phyloP scores from a whole-genome alignment of 2,329 filamentous ascomycete genomes.

The Fusarium domesticum region DNA sequence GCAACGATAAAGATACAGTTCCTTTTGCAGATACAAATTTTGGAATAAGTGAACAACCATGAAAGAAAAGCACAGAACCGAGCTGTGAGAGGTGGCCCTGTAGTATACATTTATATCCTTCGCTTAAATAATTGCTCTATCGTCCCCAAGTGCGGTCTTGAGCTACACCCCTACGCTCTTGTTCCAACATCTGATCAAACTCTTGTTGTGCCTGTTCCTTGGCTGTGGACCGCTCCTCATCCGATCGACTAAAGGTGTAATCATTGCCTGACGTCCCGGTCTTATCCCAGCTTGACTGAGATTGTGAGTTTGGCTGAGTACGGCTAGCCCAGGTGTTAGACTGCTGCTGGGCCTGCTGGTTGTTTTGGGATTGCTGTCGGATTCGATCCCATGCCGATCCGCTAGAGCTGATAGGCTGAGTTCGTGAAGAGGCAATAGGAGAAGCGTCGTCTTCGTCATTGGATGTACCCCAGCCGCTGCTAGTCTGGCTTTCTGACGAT shows the following conservation, averaged over 20 bases:
- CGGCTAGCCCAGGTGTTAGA: slow-evolving; percentile 12
- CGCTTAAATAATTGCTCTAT: no score
- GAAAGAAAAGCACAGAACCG: no score
- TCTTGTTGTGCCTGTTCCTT: slow-evolving; percentile 49
- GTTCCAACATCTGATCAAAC: slow-evolving; percentile 49
- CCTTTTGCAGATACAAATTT: no score
- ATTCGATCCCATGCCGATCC: slow-evolving; percentile 47
- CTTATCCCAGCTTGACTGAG: slow-evolving; percentile 26
- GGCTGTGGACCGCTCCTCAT: slow-evolving; percentile 37
- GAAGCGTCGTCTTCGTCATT: slow-evolving; percentile 43
- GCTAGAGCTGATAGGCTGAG: slow-evolving; percentile 14
- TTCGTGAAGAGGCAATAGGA: slow-evolving; percentile 36
- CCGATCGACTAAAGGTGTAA: slow-evolving; percentile 36
- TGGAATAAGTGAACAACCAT: no score
- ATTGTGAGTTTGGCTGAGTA: slow-evolving; percentile 9
- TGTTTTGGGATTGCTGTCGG: slow-evolving; percentile 33
- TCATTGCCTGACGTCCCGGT: slow-evolving; percentile 23
- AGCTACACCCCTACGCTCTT: slow-evolving; percentile 37
- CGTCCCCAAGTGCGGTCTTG: slow-evolving; percentile 32
- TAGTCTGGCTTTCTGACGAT: slow-evolving; percentile 11
- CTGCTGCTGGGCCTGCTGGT: slow-evolving; percentile 18
- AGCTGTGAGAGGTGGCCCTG: no score
- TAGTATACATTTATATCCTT: slow-evolving; percentile 12
- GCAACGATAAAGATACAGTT: no score
- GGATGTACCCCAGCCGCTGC: slow-evolving; percentile 26